Base-by-base conservation (phyloP, 2,329 filamentous ascomycete species). In the Claviceps humidiphila region DNA sequence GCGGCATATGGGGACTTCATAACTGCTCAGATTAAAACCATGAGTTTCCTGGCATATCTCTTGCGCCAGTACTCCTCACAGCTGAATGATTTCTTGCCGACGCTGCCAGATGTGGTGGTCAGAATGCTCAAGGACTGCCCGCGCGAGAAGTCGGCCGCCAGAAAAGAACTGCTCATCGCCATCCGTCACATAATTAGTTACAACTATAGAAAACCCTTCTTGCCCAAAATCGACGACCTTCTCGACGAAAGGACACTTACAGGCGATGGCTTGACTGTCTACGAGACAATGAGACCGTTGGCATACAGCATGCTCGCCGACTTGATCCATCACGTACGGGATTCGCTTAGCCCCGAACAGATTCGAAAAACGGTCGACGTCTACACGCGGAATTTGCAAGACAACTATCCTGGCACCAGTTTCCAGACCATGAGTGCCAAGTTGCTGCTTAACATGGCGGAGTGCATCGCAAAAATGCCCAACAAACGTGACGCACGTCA, bases 351-450 rank as follows among this genome's bases (percentile, higher is more conserved):
- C 22, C 86, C 89, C 9, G 85, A 91, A 58, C 93, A 97, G 70
- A 98, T 99, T 56, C 82, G 90, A 47, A 87, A 90, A 63, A 97
- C 94, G 0, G 89, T 98, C 9, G 88, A 95, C 64, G 93, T 98
- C 4, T 99, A 98, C 68, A 97, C 94, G 1, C 89, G 85, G 63
- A 97, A 97, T 61, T 73, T 98, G 22, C 89, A 95, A 63, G 93
- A 97, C 66, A 89, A 88, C 57, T 95, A 95, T 57, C 94, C 93
- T 0, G 94, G 94, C 8, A 97, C 94, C 0, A 98, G 91, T 67
- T 98, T 98, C 64, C 94, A 98, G 68, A 98, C 93, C 0, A 99
- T 99, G 93, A 97, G 93, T 61, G 94, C 93, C 0, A 98, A 97
- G 67, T 74, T 99, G 2, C 74, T 99, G 1, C 74, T 98, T 13